Evolutionary conservation across 345 rosid species (phyloP).

Genomic region (Euphorbia pulcherrima): DNA sequence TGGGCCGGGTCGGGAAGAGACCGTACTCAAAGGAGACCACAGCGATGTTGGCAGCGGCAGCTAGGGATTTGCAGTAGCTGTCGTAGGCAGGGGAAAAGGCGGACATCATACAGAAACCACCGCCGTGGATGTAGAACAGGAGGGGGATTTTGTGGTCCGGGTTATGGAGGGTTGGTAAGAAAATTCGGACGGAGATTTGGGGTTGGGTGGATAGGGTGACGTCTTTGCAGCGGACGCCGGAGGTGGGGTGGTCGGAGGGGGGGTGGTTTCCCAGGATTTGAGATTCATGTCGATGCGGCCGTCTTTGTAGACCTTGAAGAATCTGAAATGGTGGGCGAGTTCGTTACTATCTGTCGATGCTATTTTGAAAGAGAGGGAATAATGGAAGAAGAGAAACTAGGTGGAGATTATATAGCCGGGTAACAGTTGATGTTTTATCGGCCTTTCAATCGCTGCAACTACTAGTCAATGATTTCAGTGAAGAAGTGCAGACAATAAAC

Average conservation of each 20-base stretch:
- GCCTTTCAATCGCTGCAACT: too few species aligned
- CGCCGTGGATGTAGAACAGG: conserved; percentile 21
- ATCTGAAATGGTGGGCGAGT: conserved; percentile 16
- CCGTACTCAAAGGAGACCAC: conserved; percentile 22
- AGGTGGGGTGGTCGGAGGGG: conserved; percentile 19
- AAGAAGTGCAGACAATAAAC: too few species aligned
- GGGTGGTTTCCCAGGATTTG: background rate
- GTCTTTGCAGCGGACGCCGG: conserved; percentile 30
- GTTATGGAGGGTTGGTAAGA: conserved; percentile 28
- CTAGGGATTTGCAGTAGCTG: conserved; percentile 2
- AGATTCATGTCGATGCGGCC: conserved; percentile 15
- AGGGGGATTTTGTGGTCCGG: conserved; percentile 41
- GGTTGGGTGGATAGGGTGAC: conserved; percentile 29
- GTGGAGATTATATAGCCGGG: background rate
- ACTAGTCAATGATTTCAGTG: too few species aligned
- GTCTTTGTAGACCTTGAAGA: conserved; percentile 28
- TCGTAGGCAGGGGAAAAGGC: conserved; percentile 12
- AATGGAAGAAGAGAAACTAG: background rate
- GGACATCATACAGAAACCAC: conserved; percentile 14
- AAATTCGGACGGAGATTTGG: conserved; percentile 38
- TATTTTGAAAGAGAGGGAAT: background rate
- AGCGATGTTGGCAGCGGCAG: conserved; percentile 1
- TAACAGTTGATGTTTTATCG: background rate
- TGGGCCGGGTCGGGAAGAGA: conserved; percentile 16
- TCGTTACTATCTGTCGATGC: background rate